Conservation (phyloP, 73 alveolate genomes). For the Paramecium caudatum region DNA sequence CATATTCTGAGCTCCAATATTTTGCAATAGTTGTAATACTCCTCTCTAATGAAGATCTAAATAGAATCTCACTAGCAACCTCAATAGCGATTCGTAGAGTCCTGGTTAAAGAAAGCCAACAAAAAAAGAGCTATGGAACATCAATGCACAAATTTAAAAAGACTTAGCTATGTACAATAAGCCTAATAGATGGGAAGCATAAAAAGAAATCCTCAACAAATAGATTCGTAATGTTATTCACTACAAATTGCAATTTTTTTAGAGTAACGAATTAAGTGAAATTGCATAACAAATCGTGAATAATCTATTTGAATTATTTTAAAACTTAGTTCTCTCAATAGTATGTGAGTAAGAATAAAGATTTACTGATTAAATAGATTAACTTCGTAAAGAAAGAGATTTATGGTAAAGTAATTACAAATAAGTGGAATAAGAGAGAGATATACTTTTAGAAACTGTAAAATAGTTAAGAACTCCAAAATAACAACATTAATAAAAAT, state of each 20-base stretch:
- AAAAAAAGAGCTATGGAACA: background rate
- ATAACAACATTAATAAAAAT: background rate
- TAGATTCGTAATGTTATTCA: background rate
- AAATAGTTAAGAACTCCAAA: slow-evolving; percentile 1
- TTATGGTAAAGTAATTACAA: slow-evolving; percentile 1
- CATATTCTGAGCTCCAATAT: background rate
- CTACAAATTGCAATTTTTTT: background rate
- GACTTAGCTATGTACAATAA: background rate
- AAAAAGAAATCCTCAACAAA: background rate
- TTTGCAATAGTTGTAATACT: slow-evolving; percentile 15
- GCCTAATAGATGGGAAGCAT: background rate
- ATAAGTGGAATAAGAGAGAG: slow-evolving; percentile 36
- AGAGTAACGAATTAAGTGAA: background rate
- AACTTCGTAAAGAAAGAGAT: slow-evolving; percentile 15
- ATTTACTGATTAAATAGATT: background rate
- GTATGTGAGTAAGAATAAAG: slow-evolving; percentile 27
- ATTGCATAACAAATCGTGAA: background rate
- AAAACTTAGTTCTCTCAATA: background rate
- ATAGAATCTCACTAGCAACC: slow-evolving; percentile 39
- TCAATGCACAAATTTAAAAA: background rate
- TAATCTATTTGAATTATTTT: background rate
- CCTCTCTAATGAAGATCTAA: slow-evolving; percentile 11
- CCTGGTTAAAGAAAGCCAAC: slow-evolving; percentile 16
- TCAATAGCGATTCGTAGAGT: slow-evolving; percentile 41
- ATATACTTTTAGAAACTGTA: background rate